A percentile compares a stretch with the other conserved stretches of the same genome.
These are phyloP conservation scores for Diaporthe eres DNA, from an alignment of 2,329 filamentous ascomycete species.

Conservation along the genomic window DNA sequence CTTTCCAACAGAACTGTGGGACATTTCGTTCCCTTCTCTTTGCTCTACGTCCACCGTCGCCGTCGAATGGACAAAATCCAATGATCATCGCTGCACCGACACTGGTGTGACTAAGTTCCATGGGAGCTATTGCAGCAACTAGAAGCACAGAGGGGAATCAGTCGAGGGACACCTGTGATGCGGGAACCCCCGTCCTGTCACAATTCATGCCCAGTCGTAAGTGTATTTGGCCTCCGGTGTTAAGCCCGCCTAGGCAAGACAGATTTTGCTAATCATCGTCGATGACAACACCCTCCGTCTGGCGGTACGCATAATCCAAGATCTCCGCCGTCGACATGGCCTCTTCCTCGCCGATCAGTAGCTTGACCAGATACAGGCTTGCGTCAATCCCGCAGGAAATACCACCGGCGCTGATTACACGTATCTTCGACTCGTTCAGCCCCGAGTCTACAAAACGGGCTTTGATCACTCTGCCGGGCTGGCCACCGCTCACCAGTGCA, in stretches of 20 bases:
- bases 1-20: fast-evolving
- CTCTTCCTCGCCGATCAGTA: constrained; percentile 23
- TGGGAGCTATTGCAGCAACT: background rate
- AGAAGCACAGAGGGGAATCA: background rate
- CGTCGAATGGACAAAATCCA: too few relatives aligned
- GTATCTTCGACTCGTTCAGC: background rate
- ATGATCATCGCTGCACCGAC: too few relatives aligned
- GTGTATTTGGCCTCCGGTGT: background rate
- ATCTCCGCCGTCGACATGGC: constrained; percentile 20
- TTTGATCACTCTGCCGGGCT: background rate
- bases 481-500: background rate
- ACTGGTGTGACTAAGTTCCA: too few relatives aligned
- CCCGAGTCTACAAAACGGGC: constrained; percentile 10
- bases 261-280: background rate
- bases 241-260: background rate
- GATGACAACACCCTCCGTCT: constrained; percentile 29
- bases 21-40: too few relatives aligned
- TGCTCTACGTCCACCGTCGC: too few relatives aligned
- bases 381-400: constrained; percentile 12
- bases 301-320: constrained; percentile 37
- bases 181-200: background rate
- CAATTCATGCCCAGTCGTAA: background rate
- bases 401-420: background rate
- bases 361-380: constrained; percentile 34
- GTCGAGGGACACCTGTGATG: background rate